Percentiles rank a stretch among this genome's conserved stretches.
Evolutionary conservation across 371 early-diverging fungal genomes (phyloP).

Genomic region (Encephalitozoon romaleae): DNA sequence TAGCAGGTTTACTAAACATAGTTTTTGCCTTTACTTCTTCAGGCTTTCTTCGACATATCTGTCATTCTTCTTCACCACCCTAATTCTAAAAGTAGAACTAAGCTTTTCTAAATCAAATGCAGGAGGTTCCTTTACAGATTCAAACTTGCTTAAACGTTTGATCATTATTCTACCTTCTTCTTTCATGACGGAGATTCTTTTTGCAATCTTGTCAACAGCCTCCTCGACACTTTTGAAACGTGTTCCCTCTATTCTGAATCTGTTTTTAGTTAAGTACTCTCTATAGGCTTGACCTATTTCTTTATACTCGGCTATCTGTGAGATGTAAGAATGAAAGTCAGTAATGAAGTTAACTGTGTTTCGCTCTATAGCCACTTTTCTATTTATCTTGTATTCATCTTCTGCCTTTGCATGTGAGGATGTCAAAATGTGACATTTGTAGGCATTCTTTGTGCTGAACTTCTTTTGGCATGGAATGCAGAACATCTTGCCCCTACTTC

Average conservation of each 20-base stretch:
- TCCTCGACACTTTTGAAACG: slow-evolving; percentile 7
- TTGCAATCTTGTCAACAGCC: slow-evolving; percentile 1
- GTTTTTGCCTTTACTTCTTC: neutral
- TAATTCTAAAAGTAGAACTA: neutral
- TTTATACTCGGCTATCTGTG: slow-evolving; percentile 14
- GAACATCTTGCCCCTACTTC: neutral
- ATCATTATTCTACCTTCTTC: slow-evolving; percentile 3
- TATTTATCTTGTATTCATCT: neutral
- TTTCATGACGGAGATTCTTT: neutral
- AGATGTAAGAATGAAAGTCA: slow-evolving; percentile 10
- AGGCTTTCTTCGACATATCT: neutral
- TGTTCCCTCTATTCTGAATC: slow-evolving; percentile 6
- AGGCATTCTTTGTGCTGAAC: slow-evolving; percentile 29
- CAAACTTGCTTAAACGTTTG: neutral
- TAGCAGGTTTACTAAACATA: neutral
- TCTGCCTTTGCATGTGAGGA: neutral
- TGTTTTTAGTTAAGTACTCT: slow-evolving; percentile 2
- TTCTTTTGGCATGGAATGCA: slow-evolving; percentile 21
- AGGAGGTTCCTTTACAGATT: neutral
- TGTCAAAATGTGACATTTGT: slow-evolving; percentile 3
- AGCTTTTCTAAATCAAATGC: neutral
- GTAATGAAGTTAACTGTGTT: slow-evolving; percentile 13
- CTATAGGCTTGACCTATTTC: slow-evolving; percentile 16
- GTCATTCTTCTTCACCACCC: neutral
- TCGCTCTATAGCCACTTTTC: neutral